These are phyloP conservation scores for Adansonia digitata DNA, from an alignment of 345 rosid genomes.

Conservation along the genomic window DNA sequence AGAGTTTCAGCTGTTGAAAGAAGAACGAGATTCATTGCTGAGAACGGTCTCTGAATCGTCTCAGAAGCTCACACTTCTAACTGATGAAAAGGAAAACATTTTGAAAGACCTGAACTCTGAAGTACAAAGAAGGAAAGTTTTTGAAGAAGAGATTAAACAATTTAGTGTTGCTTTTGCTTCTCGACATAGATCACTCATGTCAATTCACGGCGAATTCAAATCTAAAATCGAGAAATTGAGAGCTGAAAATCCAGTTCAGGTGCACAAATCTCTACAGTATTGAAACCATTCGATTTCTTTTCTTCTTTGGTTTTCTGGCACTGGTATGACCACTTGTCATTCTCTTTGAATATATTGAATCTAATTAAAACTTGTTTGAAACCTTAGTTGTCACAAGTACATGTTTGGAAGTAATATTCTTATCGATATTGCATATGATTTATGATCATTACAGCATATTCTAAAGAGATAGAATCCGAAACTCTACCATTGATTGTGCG, in stretches of 20 bases:
- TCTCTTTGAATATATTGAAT: neutral
- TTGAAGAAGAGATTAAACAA: constrained; percentile 71
- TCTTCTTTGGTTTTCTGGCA: neutral
- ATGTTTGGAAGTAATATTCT: neutral
- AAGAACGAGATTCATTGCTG: constrained; percentile 54
- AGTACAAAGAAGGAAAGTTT: constrained; percentile 53
- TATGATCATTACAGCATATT: neutral
- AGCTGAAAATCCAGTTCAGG: constrained; percentile 32
- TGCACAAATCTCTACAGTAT: constrained; percentile 39
- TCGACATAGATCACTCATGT: constrained; percentile 52
- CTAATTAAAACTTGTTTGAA: neutral
- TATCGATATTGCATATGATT: neutral
- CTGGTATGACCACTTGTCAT: neutral
- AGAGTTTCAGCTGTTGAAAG: constrained; percentile 49
- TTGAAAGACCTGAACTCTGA: constrained; percentile 55
- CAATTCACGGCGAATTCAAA: constrained; percentile 60
- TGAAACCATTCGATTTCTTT: neutral
- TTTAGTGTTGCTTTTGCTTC: constrained; percentile 55
- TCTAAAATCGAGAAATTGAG: constrained; percentile 59
- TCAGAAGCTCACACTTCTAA: constrained; percentile 36
- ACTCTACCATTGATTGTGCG: too few species aligned
- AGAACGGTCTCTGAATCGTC: constrained; percentile 39
- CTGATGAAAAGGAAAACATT: constrained; percentile 52
- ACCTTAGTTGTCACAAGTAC: neutral
- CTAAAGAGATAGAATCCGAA: neutral